phyloP scores from a whole-genome alignment of 768 basidiomycete genomes.

The Boletellus emodensis region DNA sequence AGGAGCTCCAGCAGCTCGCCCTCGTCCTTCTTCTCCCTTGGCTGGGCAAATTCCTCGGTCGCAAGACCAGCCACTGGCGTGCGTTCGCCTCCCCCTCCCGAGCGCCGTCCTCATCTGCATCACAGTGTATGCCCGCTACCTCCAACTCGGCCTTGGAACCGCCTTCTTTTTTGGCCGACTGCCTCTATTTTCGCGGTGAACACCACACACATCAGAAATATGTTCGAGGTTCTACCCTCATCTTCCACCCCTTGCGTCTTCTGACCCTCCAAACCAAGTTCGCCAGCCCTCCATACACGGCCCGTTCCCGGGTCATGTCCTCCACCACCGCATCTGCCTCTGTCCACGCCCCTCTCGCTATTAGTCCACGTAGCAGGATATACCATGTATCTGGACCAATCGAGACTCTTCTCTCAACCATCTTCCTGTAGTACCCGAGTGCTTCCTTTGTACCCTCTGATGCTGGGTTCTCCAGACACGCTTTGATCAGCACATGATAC shows the following conservation, averaged over 20 bases:
- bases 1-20: constrained; percentile 78
- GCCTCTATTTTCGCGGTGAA: constrained; percentile 20
- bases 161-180: constrained; percentile 59
- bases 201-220: constrained; percentile 21
- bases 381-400: constrained; percentile 71
- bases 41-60: constrained; percentile 84
- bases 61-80: constrained; percentile 87
- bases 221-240: constrained; percentile 24
- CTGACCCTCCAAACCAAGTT: constrained; percentile 50
- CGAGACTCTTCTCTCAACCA: constrained; percentile 46
- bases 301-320: constrained; percentile 53
- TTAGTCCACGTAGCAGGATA: constrained; percentile 64
- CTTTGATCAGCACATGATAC: constrained; percentile 75
- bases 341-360: constrained; percentile 53
- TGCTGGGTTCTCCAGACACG: constrained; percentile 52
- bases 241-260: constrained; percentile 34
- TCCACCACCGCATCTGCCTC: constrained; percentile 56
- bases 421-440: constrained; percentile 56
- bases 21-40: constrained; percentile 80
- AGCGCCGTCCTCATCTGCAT: constrained; percentile 9
- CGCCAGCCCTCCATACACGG: constrained; percentile 42
- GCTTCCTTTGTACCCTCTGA: constrained; percentile 52
- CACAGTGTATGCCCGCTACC: constrained; percentile 68
- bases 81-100: constrained; percentile 28
- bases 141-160: constrained; percentile 57